These are phyloP conservation scores for Fistulina hepatica DNA, from an alignment of 1,284 basidiomycete species.

Conservation along the genomic window DNA sequence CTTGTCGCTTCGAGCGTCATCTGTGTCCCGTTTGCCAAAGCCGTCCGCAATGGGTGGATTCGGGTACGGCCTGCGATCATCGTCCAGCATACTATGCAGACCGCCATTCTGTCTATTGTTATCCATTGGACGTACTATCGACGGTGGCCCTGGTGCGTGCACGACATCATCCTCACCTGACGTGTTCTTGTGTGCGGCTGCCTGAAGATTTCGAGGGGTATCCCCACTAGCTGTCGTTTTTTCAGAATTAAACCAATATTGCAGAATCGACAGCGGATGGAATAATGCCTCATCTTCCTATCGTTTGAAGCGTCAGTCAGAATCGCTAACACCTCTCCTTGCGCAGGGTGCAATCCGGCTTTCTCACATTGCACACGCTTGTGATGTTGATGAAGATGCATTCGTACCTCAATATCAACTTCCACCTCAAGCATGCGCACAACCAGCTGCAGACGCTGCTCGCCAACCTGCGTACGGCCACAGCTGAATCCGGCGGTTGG, in stretches of 20 bases:
- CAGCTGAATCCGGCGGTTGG: conserved; percentile 38
- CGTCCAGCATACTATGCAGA: conserved; percentile 74
- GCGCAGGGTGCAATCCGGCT: conserved; percentile 98
- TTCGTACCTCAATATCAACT: conserved; percentile 87
- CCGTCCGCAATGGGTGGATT: conserved; percentile 68
- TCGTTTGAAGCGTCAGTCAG: too few relatives aligned
- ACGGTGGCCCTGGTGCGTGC: conserved; percentile 25
- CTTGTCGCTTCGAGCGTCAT: conserved; percentile 71
- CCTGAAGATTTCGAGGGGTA: too few relatives aligned
- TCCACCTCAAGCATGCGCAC: conserved; percentile 60
- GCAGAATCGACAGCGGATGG: too few relatives aligned
- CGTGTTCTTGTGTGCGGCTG: too few relatives aligned
- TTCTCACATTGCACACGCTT: conserved; percentile 84
- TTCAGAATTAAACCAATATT: too few relatives aligned
- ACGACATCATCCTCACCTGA: too few relatives aligned
- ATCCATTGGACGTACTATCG: conserved; percentile 81
- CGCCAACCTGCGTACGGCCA: conserved; percentile 34
- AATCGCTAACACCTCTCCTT: conserved; percentile 50
- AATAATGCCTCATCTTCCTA: background rate
- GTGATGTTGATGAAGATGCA: conserved; percentile 97
- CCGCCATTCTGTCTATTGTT: conserved; percentile 53
- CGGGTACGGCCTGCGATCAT: conserved; percentile 35
- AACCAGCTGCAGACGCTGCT: conserved; percentile 35
- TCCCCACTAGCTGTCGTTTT: too few relatives aligned
- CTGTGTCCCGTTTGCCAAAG: conserved; percentile 77